A percentile compares a stretch with the other conserved stretches of the same genome.
These are phyloP conservation scores for Aeschynomene evenia DNA, from an alignment of 306 rosid species.

Conservation along the genomic window DNA sequence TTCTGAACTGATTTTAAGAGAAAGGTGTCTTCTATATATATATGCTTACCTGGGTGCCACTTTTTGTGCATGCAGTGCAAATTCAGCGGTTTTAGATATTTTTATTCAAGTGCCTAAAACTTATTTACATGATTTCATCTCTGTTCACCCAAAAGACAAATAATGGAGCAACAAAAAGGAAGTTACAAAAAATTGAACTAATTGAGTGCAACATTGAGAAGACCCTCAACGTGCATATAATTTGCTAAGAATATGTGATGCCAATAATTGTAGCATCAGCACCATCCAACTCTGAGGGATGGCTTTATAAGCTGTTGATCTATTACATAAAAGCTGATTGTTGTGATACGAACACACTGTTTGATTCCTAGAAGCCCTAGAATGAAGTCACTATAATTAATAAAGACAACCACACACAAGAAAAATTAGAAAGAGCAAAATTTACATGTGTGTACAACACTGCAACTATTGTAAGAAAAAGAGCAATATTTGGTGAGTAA, in stretches of 20 bases:
- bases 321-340: conserved; percentile 41
- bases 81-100: not conserved
- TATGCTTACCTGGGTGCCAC: not conserved
- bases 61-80: not conserved
- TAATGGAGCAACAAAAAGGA: not conserved
- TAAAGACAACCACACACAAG: too few species aligned
- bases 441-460: too few species aligned
- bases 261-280: conserved; percentile 31
- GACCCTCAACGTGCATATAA: conserved; percentile 18
- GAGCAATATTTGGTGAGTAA: too few species aligned
- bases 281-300: conserved; percentile 42
- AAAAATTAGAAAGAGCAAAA: too few species aligned
- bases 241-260: conserved; percentile 22
- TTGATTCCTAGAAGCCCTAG: too few species aligned
- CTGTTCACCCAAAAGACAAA: not conserved
- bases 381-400: too few species aligned
- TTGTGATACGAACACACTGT: conserved; percentile 50
- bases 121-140: not conserved
- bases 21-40: not conserved
- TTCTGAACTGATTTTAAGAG: conserved; percentile 20
- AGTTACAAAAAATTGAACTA: not conserved
- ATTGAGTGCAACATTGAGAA: not conserved
- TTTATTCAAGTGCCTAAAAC: not conserved
- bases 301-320: conserved; percentile 32
- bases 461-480: too few species aligned